Percentiles rank a stretch among this genome's conserved stretches.
Evolutionary conservation across 2,329 filamentous ascomycete species (phyloP).

Genomic region (Triangularia setosa): DNA sequence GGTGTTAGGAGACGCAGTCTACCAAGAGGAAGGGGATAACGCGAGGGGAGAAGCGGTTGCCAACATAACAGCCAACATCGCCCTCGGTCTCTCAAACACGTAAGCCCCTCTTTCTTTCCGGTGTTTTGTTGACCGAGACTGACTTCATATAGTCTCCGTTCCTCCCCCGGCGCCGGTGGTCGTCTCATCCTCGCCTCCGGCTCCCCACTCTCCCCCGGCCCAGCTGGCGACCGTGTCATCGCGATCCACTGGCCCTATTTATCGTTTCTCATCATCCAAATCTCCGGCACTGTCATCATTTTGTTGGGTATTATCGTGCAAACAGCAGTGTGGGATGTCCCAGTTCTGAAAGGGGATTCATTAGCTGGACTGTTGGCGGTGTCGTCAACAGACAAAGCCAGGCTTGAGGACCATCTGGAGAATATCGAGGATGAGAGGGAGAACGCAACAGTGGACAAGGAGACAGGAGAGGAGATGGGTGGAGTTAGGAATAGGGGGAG

Average conservation of each 20-base stretch:
- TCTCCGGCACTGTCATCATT: conserved; percentile 21
- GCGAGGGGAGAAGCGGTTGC: conserved; percentile 15
- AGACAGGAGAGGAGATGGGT: not conserved
- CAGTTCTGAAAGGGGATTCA: conserved; percentile 27
- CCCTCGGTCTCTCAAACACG: conserved; percentile 26
- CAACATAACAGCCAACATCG: conserved; percentile 27
- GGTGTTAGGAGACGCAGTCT: not conserved
- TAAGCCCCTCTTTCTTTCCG: conserved; percentile 18
- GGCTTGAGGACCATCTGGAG: conserved; percentile 14
- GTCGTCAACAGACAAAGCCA: conserved; percentile 18
- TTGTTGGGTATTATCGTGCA: conserved; percentile 27
- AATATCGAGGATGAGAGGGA: conserved; percentile 1
- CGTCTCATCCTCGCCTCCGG: conserved; percentile 17
- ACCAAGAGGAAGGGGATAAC: not conserved
- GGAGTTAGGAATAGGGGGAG: not conserved
- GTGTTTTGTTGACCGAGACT: not conserved
- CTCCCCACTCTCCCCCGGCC: conserved; percentile 12
- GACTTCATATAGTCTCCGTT: conserved; percentile 19
- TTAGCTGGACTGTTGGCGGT: conserved; percentile 27
- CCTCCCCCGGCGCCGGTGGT: conserved; percentile 8
- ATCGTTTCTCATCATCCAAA: conserved; percentile 25
- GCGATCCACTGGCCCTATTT: conserved; percentile 28
- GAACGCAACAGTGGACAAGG: not conserved
- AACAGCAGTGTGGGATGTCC: conserved; percentile 23
- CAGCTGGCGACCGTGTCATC: conserved; percentile 17